phyloP scores from a whole-genome alignment of 2,329 filamentous ascomycete species.

The Cordyceps pruinosa region DNA sequence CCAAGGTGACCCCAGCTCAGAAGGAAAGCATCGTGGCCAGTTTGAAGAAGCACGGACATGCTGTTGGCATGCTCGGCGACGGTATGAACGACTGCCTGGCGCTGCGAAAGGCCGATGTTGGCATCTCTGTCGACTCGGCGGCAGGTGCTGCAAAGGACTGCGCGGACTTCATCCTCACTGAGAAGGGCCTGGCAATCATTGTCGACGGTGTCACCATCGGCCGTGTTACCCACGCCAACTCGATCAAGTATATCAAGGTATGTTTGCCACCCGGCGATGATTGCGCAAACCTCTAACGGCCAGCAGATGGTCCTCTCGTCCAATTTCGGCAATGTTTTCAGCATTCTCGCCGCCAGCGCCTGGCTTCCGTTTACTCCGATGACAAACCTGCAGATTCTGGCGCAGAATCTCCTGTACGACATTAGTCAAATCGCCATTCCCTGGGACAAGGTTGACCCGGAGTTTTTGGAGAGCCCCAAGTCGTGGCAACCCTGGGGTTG shows the following conservation, averaged over 20 bases:
- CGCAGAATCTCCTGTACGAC: constrained; percentile 25
- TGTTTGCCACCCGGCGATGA: not conserved
- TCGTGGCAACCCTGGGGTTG: constrained; percentile 20
- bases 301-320: constrained; percentile 23
- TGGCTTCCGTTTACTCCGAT: constrained; percentile 25
- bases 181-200: constrained; percentile 24
- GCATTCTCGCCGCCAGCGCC: constrained; percentile 21
- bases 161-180: constrained; percentile 23
- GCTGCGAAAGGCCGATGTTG: constrained; percentile 21
- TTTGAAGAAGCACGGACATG: constrained; percentile 19
- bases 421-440: constrained; percentile 25
- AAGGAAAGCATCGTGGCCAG: constrained; percentile 21
- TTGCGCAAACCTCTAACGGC: not conserved
- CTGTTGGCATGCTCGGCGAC: constrained; percentile 25
- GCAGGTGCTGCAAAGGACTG: constrained; percentile 24
- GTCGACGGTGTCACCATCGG: constrained; percentile 21
- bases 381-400: constrained; percentile 21
- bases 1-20: constrained; percentile 23
- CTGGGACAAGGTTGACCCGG: constrained; percentile 23
- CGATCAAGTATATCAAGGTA: constrained; percentile 25
- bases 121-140: constrained; percentile 25
- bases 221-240: constrained; percentile 23
- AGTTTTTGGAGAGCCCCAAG: constrained; percentile 22
- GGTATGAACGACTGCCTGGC: constrained; percentile 26
- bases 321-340: constrained; percentile 26